phyloP scores from a whole-genome alignment of 352 stramenopile genomes.

The Aphanomyces cochlioides region DNA sequence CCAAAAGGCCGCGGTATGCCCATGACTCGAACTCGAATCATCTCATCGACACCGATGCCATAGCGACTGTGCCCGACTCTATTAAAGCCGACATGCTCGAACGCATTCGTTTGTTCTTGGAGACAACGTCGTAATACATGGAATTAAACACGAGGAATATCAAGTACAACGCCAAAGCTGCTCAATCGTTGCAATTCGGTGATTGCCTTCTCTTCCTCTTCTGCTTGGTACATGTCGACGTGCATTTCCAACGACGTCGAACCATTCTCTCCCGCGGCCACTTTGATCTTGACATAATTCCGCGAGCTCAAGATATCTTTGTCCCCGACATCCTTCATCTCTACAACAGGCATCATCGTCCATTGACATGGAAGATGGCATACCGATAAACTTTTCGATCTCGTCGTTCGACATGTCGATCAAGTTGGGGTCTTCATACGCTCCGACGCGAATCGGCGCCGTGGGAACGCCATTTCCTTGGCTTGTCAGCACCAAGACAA shows the following conservation, averaged over 20 bases:
- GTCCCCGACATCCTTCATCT: neutral
- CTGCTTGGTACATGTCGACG: constrained; percentile 15
- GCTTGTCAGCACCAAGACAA: constrained; percentile 50
- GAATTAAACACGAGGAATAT: neutral
- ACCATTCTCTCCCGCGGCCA: constrained; percentile 34
- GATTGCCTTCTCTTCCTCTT: neutral
- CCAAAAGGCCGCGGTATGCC: constrained; percentile 69
- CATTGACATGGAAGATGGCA: constrained; percentile 40
- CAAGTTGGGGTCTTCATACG: constrained; percentile 82
- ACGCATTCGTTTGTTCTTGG: constrained; percentile 89
- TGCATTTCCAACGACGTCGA: neutral
- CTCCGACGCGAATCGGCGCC: constrained; percentile 54
- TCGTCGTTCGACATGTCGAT: constrained; percentile 47
- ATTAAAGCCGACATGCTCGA: constrained; percentile 89
- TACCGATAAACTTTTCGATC: constrained; percentile 49
- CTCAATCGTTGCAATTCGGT: neutral
- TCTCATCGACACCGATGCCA: constrained; percentile 27
- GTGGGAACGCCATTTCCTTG: constrained; percentile 41
- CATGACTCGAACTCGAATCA: constrained; percentile 5
- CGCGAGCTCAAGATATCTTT: neutral
- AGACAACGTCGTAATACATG: constrained; percentile 33
- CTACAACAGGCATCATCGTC: constrained; percentile 30
- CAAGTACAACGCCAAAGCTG: neutral
- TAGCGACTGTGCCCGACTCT: constrained; percentile 80
- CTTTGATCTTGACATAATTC: constrained; percentile 55